phyloP scores from a whole-genome alignment of 805 yeast species.

The Schwanniomyces pseudopolymorphus region DNA sequence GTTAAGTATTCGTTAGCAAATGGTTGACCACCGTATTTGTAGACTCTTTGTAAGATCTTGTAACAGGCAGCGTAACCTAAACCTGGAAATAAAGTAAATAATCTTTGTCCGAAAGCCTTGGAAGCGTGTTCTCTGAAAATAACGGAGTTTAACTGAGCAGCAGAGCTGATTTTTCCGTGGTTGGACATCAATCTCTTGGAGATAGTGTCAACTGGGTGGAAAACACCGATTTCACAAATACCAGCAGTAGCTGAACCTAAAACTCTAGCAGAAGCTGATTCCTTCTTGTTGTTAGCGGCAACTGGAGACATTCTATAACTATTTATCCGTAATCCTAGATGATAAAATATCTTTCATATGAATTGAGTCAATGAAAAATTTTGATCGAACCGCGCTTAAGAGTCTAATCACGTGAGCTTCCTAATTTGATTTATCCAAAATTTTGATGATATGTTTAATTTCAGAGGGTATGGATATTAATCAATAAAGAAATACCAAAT shows the following conservation, averaged over 20 bases:
- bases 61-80: conserved; percentile 97
- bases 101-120: conserved; percentile 66
- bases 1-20: conserved; percentile 92
- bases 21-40: conserved; percentile 99
- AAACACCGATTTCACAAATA: conserved; percentile 91
- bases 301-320: conserved; percentile 30
- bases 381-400: conserved; percentile 6
- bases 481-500: background rate
- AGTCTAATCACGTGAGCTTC: conserved; percentile 3
- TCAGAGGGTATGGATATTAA: background rate
- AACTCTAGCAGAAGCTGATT: conserved; percentile 86
- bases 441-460: background rate
- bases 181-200: conserved; percentile 93
- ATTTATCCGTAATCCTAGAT: background rate
- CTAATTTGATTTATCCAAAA: conserved; percentile 1
- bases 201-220: conserved; percentile 98
- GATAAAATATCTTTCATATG: background rate
- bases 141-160: conserved; percentile 74
- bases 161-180: conserved; percentile 62
- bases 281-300: conserved; percentile 64
- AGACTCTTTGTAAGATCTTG: conserved; percentile 94
- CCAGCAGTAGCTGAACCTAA: conserved; percentile 99
- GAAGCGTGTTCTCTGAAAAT: conserved; percentile 81
- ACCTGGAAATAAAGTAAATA: conserved; percentile 92
- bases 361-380: conserved; percentile 1